A percentile compares a stretch with the other conserved stretches of the same genome.
Conservation (phyloP, 2,329 filamentous ascomycete genomes). For the Ophiosphaerella narmari region DNA sequence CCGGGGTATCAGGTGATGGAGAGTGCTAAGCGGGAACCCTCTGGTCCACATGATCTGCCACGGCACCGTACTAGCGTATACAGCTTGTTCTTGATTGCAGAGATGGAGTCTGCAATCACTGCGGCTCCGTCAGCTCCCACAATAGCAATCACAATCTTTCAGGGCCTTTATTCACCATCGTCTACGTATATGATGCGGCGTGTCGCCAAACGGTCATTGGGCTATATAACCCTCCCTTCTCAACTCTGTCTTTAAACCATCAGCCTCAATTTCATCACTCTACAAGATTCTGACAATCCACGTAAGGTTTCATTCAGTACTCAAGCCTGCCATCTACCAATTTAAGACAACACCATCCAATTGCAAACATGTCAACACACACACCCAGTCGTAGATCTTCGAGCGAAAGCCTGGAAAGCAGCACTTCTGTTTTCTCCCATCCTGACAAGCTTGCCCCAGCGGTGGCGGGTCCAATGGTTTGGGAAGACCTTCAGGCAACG, state of each 20-base stretch:
- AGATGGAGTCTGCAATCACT: conserved; percentile 14
- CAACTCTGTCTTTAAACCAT: background rate
- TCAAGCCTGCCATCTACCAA: background rate
- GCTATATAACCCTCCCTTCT: conserved; percentile 20
- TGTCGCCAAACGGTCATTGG: conserved; percentile 1
- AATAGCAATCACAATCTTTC: conserved; percentile 12
- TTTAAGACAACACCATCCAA: background rate
- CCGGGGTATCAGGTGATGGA: conserved; percentile 30
- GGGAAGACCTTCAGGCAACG: conserved; percentile 33
- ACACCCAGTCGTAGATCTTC: conserved; percentile 37
- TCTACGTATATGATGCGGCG: background rate
- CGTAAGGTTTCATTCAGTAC: background rate
- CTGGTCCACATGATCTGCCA: conserved; percentile 24
- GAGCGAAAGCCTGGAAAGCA: conserved; percentile 37
- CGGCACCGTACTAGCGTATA: conserved; percentile 20
- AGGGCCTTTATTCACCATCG: background rate
- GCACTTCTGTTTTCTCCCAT: conserved; percentile 24
- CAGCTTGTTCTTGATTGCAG: conserved; percentile 4
- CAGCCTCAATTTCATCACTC: background rate
- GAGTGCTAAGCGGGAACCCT: conserved; percentile 16
- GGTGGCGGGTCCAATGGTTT: conserved; percentile 40
- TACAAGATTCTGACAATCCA: background rate
- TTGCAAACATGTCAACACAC: conserved; percentile 28
- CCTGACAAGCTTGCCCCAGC: conserved; percentile 38
- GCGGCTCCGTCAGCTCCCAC: conserved; percentile 39